Base-by-base conservation (phyloP, 768 basidiomycete genomes). In the Boletus insuetus region DNA sequence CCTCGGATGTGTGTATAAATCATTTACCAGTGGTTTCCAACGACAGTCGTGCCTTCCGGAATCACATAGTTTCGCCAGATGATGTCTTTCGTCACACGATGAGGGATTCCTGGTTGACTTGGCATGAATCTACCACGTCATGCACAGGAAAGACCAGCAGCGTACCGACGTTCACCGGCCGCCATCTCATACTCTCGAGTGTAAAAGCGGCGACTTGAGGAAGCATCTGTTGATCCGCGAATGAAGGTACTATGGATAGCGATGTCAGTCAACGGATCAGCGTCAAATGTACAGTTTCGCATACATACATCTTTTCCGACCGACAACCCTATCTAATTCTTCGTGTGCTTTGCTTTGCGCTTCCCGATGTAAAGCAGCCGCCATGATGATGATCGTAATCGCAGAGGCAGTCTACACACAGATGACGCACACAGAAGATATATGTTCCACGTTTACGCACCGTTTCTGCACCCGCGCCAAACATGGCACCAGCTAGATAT, bases 11-110 rank as follows among this genome's bases (percentile, higher is more conserved):
- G 35, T 17, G 16, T 19, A 39, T 14, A 39, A 39, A 17, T 17
- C n/a, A 11, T 39, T 39, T 39, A 59, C 58, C 58, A 58, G 24
- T 58, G 58, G 6, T 58, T 58, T 41, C 58, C 58, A 12, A 58
- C 47, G 9, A 58, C 58, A 2, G 45, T 58, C 11, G 56, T 49
- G 3, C 57, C 48, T 31, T 40, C 35, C 8, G 78, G 78, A 38
- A 79, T 77, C 40, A 73, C 49, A 49, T 75, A 79, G 20, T 66
- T 59, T 1, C 63, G 65, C 52, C 69, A 69, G 4, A 72, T 37
- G 14, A 89, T 75, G 49, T 87, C 85, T 45, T 77, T 78, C 1
- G 81, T 87, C 0, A 85, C 78, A 45, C 79, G 77, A 56, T 89
- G 86, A 0, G 81, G 75, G 50, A 86, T 81, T 1, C 85, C 85